Evolutionary conservation across 2,329 filamentous ascomycete genomes (phyloP), one percentile per base, ranked within the genome.

Genomic region (Colletotrichum orbiculare): DNA sequence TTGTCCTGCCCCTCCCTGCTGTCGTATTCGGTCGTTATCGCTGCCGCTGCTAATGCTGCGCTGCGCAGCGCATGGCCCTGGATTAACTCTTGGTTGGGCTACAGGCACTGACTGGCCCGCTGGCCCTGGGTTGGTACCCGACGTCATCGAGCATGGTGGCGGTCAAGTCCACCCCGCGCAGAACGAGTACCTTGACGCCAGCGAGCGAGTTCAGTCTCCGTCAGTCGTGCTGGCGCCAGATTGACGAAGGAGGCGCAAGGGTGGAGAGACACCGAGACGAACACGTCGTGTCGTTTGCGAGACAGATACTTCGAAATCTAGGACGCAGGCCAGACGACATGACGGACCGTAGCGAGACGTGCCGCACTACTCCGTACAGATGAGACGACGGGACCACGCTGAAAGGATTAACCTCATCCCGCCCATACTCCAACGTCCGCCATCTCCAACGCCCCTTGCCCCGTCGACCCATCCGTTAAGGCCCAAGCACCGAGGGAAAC

Each of bases 91-190:
- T 66, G 47, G 59, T 66, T 64, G 64, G 53, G 54, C 60, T 34
- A 64, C 11, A 38, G 39, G 47, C 35, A 47, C 53, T 52, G 53
- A 49, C 53, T 4, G 25, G 4, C 25, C 25, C 25, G 4, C 25
- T 49, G 63, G 37, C 15, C 47, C 53, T 45, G 17, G 38, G 17
- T 66, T 54, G 64, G 39, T 54, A 45, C 59, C 60, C 64, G 64
- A 66, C 64, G 64, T 66, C 64, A 66, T 66, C 60, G 60, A 54
- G 41, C 64, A 64, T 62, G 43, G 48, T 64, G 48, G 60, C 64
- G 50, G 60, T 54, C 64, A 64, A 50, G 38, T 34, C 34, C 41
- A 54, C 55, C 60, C 54, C 60, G 25, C 53, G 43, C 64, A 47
- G 38, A 41, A 34, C 34, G 43, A 43, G 38, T 34, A 52, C 11